These are phyloP conservation scores for Byssoonygena ceratinophila DNA, from an alignment of 2,329 filamentous ascomycete genomes.

Conservation along the genomic window DNA sequence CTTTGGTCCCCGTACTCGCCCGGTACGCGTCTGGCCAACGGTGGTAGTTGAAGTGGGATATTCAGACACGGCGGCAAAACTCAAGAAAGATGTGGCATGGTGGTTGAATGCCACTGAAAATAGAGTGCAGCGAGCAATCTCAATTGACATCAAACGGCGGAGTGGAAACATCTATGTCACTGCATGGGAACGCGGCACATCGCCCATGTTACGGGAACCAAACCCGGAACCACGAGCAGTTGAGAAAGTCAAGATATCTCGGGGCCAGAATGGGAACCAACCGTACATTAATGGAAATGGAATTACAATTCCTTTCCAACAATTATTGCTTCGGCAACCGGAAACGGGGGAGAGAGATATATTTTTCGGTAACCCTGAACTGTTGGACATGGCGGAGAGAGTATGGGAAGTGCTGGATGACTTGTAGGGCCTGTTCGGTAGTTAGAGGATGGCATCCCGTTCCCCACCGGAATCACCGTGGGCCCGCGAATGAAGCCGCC, in stretches of 20 bases:
- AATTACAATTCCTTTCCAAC: background rate
- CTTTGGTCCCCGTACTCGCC: too few relatives aligned
- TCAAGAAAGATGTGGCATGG: conserved; percentile 7
- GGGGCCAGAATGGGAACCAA: background rate
- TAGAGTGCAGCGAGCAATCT: background rate
- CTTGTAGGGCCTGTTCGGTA: too few relatives aligned
- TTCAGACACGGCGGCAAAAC: background rate
- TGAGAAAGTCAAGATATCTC: conserved; percentile 9
- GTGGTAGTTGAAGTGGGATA: conserved; percentile 10
- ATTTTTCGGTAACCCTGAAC: conserved; percentile 3
- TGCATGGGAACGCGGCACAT: conserved; percentile 5
- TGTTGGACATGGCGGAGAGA: conserved; percentile 3
- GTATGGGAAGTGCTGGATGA: too few relatives aligned
- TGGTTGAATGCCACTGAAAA: conserved; percentile 7
- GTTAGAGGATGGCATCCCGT: too few relatives aligned
- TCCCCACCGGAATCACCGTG: too few relatives aligned
- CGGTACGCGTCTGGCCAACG: too few relatives aligned
- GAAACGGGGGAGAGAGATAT: conserved; percentile 7
- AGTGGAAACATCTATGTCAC: conserved; percentile 8
- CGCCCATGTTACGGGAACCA: background rate
- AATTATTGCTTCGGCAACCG: conserved; percentile 5
- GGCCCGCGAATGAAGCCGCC: too few relatives aligned
- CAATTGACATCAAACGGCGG: conserved; percentile 11
- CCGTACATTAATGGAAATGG: background rate
- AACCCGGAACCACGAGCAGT: background rate